Evolutionary conservation across 23 red algal species (phyloP), one percentile per base, ranked within the genome.

Genomic region (Gracilaria domingensis): DNA sequence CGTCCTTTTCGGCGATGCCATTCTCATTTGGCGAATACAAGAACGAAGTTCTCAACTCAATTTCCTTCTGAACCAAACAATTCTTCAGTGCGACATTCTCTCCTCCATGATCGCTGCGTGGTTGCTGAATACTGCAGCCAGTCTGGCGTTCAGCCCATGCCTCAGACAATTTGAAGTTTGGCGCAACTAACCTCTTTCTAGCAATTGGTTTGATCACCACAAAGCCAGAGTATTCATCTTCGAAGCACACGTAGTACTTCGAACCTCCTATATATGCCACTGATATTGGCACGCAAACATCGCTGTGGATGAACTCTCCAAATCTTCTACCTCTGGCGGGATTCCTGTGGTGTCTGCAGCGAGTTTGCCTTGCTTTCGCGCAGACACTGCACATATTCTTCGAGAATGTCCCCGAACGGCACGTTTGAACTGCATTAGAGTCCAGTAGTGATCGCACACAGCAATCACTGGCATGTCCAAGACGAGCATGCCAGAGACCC

Each of bases 241-340:
- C 33, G 24, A 67, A 67, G 12, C 16, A 67, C 1, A 67, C 62
- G 14, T 33, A 53, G 49, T 53, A 86, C 24, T 40, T 32, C 28
- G 56, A 86, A 16, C 65, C 65, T 47, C 59, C 48, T 30, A 73
- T 4, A 23, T 64, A 86, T 13, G 29, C 61, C 9, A 54, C 40
- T 18, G 12, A 53, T 65, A 72, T 74, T 48, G 82, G 82, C 11
- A 39, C 82, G 40, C 82, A 73, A 23, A 73, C 39, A 74, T 75
- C 82, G 1, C 35, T 49, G 35, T 75, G 64, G 4, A 74, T 72
- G 13, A 86, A 12, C 5, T 44, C 29, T 21, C 82, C 64, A 53
- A 86, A 18, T 24, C 13, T 0, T 33, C 3, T 0, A 7, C 65
- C 36, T 12, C 61, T 34, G 29, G 39, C 25, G 9, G 57, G 28